Evolutionary conservation across 1,284 basidiomycete genomes (phyloP).

Genomic region (Sanghuangporus weigelae): DNA sequence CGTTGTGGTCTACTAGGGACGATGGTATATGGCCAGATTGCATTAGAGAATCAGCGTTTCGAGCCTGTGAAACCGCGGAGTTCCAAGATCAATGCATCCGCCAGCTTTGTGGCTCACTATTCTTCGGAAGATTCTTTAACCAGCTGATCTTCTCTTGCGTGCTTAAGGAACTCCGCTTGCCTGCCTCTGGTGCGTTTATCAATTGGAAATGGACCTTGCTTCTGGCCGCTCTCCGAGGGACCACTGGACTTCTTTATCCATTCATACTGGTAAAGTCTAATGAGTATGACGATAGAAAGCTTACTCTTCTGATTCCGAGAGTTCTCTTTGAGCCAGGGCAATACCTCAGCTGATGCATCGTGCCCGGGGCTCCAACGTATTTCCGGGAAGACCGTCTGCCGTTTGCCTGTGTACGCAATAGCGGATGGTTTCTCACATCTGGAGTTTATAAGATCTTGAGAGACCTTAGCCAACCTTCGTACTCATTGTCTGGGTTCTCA

Average conservation of each 20-base stretch:
- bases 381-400: not conserved
- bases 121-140: not conserved
- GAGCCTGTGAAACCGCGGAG: not conserved
- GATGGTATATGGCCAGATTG: too few relatives aligned
- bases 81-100: not conserved
- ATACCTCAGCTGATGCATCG: not conserved
- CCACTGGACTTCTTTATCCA: not conserved
- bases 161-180: not conserved
- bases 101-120: not conserved
- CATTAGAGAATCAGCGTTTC: too few relatives aligned
- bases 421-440: not conserved
- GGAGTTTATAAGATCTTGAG: not conserved
- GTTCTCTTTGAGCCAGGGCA: not conserved
- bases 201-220: not conserved
- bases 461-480: not conserved
- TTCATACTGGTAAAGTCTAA: not conserved
- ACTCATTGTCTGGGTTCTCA: not conserved
- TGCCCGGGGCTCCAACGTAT: not conserved
- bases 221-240: not conserved
- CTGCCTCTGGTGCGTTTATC: not conserved
- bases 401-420: not conserved
- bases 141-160: not conserved
- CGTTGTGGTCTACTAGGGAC: too few relatives aligned
- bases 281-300: not conserved
- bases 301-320: not conserved